Percentiles rank a stretch among this genome's conserved stretches.
These are phyloP conservation scores for Naganishia friedmannii DNA, from an alignment of 768 basidiomycete species.

Conservation along the genomic window DNA sequence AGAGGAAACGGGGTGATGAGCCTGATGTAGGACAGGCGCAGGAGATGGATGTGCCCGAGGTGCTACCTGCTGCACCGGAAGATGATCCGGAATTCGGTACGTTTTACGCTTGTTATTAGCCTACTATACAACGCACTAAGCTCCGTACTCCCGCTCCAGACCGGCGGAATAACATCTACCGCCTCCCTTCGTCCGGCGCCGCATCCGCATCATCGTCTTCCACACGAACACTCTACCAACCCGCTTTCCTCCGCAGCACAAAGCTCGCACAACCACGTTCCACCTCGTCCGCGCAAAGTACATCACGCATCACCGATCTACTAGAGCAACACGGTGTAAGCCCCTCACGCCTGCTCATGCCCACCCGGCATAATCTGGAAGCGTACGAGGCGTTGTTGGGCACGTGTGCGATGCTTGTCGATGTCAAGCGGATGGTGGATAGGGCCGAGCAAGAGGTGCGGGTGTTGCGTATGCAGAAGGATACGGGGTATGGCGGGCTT, in stretches of 20 bases:
- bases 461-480: conserved; percentile 60
- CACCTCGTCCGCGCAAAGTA: conserved; percentile 49
- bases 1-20: conserved; percentile 43
- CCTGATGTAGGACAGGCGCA: conserved; percentile 22
- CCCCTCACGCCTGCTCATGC: conserved; percentile 81
- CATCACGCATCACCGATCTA: conserved; percentile 71
- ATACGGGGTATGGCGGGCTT: conserved; percentile 15
- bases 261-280: conserved; percentile 73
- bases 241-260: conserved; percentile 79
- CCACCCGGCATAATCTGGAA: conserved; percentile 75
- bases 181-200: conserved; percentile 34
- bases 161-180: conserved; percentile 44
- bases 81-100: conserved; percentile 37
- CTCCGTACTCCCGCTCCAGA: conserved; percentile 18
- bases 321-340: conserved; percentile 73
- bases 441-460: conserved; percentile 80
- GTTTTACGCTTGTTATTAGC: no score
- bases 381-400: conserved; percentile 72
- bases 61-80: conserved; percentile 33
- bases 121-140: no score
- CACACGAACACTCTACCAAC: conserved; percentile 49
- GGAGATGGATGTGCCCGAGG: conserved; percentile 7
- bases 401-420: conserved; percentile 67
- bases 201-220: conserved; percentile 41
- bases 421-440: conserved; percentile 83